These are phyloP conservation scores for Pythium sp. DNA, from an alignment of 352 stramenopile genomes.

Conservation along the genomic window DNA sequence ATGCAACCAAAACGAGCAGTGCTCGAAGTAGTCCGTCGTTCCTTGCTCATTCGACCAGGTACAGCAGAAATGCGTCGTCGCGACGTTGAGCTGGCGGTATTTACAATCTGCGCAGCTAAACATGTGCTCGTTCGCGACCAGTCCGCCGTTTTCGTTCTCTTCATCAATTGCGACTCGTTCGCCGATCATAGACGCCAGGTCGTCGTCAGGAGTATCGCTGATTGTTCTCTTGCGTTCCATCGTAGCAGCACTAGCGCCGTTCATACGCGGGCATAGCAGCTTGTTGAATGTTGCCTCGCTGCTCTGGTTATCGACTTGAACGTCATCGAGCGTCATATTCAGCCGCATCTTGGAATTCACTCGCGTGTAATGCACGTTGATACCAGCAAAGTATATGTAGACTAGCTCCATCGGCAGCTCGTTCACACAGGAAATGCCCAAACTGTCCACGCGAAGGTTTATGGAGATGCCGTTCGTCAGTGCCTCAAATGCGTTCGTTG, in stretches of 20 bases:
- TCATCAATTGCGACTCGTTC: slow-evolving; percentile 25
- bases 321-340: slow-evolving; percentile 80
- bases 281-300: slow-evolving; percentile 84
- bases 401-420: slow-evolving; percentile 83
- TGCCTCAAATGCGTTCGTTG: slow-evolving; percentile 65
- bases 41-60: slow-evolving; percentile 89
- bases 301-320: slow-evolving; percentile 88
- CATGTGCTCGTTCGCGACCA: slow-evolving; percentile 62
- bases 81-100: slow-evolving; percentile 74
- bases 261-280: slow-evolving; percentile 69
- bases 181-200: slow-evolving; percentile 42
- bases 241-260: slow-evolving; percentile 19
- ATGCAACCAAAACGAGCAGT: slow-evolving; percentile 86
- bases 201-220: slow-evolving; percentile 47
- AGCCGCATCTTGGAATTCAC: slow-evolving; percentile 83
- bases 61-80: slow-evolving; percentile 86
- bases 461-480: slow-evolving; percentile 65
- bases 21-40: slow-evolving; percentile 88
- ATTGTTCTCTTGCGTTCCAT: slow-evolving; percentile 36
- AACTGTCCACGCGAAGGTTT: slow-evolving; percentile 67
- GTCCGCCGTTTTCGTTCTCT: slow-evolving; percentile 32
- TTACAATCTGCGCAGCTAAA: slow-evolving; percentile 86
- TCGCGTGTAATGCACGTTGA: slow-evolving; percentile 74
- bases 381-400: slow-evolving; percentile 82
- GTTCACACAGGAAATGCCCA: slow-evolving; percentile 88